Conservation (phyloP, 176 grass and related monocot species). For the Typha latifolia region DNA sequence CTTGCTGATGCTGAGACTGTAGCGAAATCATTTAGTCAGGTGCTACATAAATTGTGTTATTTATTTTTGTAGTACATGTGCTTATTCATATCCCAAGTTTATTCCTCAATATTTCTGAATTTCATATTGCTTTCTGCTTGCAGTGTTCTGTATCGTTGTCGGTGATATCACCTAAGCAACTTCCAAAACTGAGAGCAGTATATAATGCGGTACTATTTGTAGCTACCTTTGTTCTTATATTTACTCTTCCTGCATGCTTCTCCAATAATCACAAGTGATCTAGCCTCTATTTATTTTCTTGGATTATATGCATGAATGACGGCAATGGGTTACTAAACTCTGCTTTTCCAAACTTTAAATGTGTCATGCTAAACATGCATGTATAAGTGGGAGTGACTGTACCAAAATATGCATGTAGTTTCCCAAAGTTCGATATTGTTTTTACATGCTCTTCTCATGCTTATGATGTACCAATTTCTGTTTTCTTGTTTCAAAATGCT, state of each 20-base stretch:
- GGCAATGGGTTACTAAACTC: too few relatives aligned
- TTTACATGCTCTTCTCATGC: too few relatives aligned
- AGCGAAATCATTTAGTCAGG: conserved; percentile 79
- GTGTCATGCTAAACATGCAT: too few relatives aligned
- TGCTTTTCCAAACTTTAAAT: too few relatives aligned
- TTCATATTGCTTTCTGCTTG: conserved; percentile 32
- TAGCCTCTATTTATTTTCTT: not conserved
- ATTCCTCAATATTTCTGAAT: not conserved
- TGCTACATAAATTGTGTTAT: conserved; percentile 16
- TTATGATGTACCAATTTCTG: too few relatives aligned
- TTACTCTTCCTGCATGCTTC: not conserved
- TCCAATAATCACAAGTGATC: not conserved
- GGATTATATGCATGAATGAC: too few relatives aligned
- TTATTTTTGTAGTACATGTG: conserved; percentile 2
- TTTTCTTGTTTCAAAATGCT: too few relatives aligned
- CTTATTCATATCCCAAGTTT: conserved; percentile 13
- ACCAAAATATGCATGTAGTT: too few relatives aligned
- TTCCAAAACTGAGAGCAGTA: conserved; percentile 78
- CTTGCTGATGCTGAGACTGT: conserved; percentile 78
- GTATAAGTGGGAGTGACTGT: too few relatives aligned
- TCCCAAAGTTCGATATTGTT: too few relatives aligned
- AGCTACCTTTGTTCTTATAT: not conserved
- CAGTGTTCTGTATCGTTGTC: conserved; percentile 72
- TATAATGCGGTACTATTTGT: conserved; percentile 67
- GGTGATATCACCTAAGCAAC: conserved; percentile 85